phyloP scores from a whole-genome alignment of 116 monocot genomes.

The Cymodocea nodosa region DNA sequence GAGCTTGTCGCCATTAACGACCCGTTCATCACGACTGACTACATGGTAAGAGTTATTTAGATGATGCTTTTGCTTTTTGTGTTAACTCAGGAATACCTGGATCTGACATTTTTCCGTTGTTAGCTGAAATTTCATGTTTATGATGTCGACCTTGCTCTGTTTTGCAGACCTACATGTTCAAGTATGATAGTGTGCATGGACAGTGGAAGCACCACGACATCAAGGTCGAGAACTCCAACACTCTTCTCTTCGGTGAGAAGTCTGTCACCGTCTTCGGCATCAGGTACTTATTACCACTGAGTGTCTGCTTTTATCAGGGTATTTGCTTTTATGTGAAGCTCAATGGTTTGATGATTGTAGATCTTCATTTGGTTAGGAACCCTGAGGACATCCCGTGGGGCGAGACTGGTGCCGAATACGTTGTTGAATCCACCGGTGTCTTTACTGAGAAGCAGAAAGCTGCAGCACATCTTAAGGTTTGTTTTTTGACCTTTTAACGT shows the following conservation, averaged over 20 bases:
- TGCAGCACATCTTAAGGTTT: slow-evolving; percentile 59
- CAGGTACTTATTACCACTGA: slow-evolving; percentile 18
- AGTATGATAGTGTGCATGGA: slow-evolving; percentile 67
- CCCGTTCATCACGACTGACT: slow-evolving; percentile 22
- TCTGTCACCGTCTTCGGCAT: slow-evolving; percentile 35
- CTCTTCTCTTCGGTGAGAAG: slow-evolving; percentile 57
- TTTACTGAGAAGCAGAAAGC: slow-evolving; percentile 72
- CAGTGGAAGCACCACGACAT: slow-evolving; percentile 62
- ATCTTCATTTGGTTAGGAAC: slow-evolving; percentile 15
- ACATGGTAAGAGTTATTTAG: slow-evolving; percentile 11
- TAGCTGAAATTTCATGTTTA: background rate
- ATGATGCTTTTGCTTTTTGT: background rate
- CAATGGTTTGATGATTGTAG: background rate
- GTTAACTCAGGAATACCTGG: background rate
- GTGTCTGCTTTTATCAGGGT: background rate
- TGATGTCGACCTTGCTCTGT: background rate
- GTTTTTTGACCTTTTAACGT: background rate
- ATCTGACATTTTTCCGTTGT: background rate
- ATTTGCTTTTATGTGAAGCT: no score
- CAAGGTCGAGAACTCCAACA: slow-evolving; percentile 61
- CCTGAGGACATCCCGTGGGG: slow-evolving; percentile 74
- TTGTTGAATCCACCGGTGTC: slow-evolving; percentile 68
- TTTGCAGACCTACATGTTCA: slow-evolving; percentile 69
- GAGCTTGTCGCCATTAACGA: slow-evolving; percentile 25
- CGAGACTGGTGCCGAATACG: slow-evolving; percentile 45